Conservation (phyloP, 1,139 yeast genomes). For the Yamadazyma siamensis region DNA sequence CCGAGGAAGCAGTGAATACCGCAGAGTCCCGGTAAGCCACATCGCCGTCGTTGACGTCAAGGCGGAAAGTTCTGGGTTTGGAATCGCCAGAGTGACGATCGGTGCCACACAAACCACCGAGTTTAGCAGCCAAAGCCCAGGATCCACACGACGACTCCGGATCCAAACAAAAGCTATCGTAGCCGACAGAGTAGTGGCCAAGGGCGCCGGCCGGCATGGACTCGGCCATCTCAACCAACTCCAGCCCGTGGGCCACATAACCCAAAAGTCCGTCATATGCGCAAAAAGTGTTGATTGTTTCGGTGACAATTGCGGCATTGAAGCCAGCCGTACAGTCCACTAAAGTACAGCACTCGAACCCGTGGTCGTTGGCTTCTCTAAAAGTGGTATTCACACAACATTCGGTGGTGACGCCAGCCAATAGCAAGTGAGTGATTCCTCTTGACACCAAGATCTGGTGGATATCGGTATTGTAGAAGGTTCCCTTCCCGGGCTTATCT, state of each 20-base stretch:
- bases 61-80: too few species aligned
- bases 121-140: not conserved
- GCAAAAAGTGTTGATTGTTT: constrained; percentile 12
- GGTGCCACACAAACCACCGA: too few species aligned
- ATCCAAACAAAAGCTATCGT: too few species aligned
- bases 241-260: constrained; percentile 8
- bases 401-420: constrained; percentile 15
- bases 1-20: constrained; percentile 8
- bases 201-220: too few species aligned
- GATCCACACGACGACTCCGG: not conserved
- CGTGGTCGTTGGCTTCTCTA: constrained; percentile 15
- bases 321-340: constrained; percentile 13
- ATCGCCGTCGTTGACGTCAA: constrained; percentile 3
- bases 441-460: constrained; percentile 13
- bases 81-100: constrained; percentile 3
- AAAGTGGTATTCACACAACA: constrained; percentile 15
- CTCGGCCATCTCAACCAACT: constrained; percentile 9
- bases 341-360: constrained; percentile 13
- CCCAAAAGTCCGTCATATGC: constrained; percentile 15
- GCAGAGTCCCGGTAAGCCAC: not conserved
- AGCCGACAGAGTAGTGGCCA: too few species aligned
- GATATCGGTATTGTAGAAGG: constrained; percentile 13
- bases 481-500: constrained; percentile 14
- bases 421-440: constrained; percentile 12
- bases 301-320: constrained; percentile 9